phyloP scores from a whole-genome alignment of 129 eudicot species.

The Escallonia rubra region DNA sequence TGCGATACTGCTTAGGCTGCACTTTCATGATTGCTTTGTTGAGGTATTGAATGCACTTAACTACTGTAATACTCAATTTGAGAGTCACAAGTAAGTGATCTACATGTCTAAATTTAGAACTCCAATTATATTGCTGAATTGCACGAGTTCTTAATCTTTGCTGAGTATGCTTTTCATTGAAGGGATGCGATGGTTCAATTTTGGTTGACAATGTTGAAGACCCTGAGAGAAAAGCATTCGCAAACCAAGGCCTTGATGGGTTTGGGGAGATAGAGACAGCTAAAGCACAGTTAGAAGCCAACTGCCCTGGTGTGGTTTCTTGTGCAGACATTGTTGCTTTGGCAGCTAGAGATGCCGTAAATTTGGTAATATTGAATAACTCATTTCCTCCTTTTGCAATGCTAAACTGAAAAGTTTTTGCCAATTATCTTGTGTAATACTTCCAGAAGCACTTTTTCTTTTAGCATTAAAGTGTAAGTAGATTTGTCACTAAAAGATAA shows the following conservation, averaged over 20 bases:
- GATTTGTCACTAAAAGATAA: too few relatives aligned
- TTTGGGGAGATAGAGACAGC: constrained; percentile 9
- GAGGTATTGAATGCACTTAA: neutral
- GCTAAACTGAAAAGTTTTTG: neutral
- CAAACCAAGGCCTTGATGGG: neutral
- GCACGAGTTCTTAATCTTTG: neutral
- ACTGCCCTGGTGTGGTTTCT: constrained; percentile 24
- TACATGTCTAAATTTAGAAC: neutral
- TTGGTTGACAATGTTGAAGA: neutral
- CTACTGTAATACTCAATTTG: neutral
- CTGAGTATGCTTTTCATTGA: neutral
- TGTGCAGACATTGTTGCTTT: constrained; percentile 23
- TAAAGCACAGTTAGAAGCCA: constrained; percentile 6
- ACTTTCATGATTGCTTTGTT: constrained; percentile 20
- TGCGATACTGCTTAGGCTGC: constrained; percentile 13
- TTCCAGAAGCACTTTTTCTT: neutral
- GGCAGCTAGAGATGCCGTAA: constrained; percentile 15
- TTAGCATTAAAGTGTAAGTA: too few relatives aligned
- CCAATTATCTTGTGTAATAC: neutral
- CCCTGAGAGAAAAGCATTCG: neutral
- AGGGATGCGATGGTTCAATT: constrained; percentile 11
- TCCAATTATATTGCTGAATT: neutral
- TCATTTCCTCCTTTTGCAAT: neutral
- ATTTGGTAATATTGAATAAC: neutral
- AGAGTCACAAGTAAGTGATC: neutral